Percentiles rank a stretch among this genome's conserved stretches.
Conservation (phyloP, 441 rosid genomes). For the Corymbia calophylla region DNA sequence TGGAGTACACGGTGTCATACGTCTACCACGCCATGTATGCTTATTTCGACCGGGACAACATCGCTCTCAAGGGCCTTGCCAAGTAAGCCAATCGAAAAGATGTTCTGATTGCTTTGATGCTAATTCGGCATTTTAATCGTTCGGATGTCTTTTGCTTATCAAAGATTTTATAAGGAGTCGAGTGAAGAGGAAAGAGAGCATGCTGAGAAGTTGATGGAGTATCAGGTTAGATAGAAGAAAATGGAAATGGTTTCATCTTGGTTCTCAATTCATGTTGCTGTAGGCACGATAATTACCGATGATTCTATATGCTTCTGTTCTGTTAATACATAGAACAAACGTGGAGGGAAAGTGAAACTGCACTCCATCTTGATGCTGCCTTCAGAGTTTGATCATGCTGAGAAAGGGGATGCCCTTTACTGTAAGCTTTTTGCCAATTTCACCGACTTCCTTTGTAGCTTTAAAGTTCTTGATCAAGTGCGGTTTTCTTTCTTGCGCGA, state of each 20-base stretch:
- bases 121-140: not conserved
- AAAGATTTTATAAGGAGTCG: not conserved
- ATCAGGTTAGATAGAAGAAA: not conserved
- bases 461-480: not conserved
- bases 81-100: not conserved
- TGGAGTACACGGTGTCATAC: not conserved
- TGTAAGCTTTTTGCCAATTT: not conserved
- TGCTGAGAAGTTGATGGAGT: constrained; percentile 1
- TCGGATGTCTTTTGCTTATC: not conserved
- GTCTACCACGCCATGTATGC: not conserved
- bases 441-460: not conserved
- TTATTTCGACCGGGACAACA: not conserved
- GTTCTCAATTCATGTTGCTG: not conserved
- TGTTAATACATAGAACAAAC: not conserved
- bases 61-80: not conserved
- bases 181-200: constrained; percentile 6
- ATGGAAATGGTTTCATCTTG: not conserved
- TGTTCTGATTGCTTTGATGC: not conserved
- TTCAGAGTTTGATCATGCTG: not conserved
- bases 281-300: not conserved
- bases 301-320: not conserved
- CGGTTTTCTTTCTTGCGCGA: not conserved
- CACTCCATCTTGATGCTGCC: not conserved
- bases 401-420: constrained; percentile 3
- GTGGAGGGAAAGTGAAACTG: not conserved